Conservation (phyloP, 768 basidiomycete genomes). For the Collybiopsis luxurians region DNA sequence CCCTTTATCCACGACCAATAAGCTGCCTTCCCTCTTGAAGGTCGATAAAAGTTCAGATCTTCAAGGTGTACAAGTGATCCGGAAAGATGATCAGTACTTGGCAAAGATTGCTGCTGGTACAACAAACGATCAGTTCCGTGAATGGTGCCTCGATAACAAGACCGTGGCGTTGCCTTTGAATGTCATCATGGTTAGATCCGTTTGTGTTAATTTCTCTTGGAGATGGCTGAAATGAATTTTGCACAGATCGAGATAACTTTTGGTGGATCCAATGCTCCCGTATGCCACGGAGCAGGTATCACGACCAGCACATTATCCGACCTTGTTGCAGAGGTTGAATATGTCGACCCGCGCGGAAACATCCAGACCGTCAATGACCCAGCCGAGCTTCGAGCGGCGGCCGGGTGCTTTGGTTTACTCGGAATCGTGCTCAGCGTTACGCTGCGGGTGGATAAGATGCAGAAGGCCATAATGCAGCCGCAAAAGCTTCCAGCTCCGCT, state of each 20-base stretch:
- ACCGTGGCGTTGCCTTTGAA: conserved; percentile 20
- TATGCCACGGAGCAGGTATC: conserved; percentile 25
- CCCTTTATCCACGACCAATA: not conserved
- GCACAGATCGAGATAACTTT: conserved; percentile 22
- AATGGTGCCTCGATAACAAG: conserved; percentile 19
- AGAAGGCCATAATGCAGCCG: conserved; percentile 20
- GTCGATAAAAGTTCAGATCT: not conserved
- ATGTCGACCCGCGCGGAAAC: conserved; percentile 23
- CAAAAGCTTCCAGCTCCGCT: conserved; percentile 16
- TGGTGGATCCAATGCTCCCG: conserved; percentile 22
- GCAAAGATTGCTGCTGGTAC: conserved; percentile 17
- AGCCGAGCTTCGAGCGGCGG: conserved; percentile 21
- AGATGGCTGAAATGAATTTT: not conserved
- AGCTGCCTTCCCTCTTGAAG: not conserved
- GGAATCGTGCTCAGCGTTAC: conserved; percentile 24
- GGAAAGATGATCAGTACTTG: not conserved
- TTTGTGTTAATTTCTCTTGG: not conserved
- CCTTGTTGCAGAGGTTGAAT: conserved; percentile 20
- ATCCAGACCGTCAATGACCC: conserved; percentile 17
- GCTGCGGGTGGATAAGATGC: conserved; percentile 23
- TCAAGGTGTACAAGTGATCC: not conserved
- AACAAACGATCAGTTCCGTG: conserved; percentile 24
- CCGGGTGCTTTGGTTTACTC: conserved; percentile 24
- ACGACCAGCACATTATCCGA: conserved; percentile 21
- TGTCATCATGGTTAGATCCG: conserved; percentile 20